These are phyloP conservation scores for Crithidia fasciculata DNA, from an alignment of 208 protist species.

Conservation along the genomic window DNA sequence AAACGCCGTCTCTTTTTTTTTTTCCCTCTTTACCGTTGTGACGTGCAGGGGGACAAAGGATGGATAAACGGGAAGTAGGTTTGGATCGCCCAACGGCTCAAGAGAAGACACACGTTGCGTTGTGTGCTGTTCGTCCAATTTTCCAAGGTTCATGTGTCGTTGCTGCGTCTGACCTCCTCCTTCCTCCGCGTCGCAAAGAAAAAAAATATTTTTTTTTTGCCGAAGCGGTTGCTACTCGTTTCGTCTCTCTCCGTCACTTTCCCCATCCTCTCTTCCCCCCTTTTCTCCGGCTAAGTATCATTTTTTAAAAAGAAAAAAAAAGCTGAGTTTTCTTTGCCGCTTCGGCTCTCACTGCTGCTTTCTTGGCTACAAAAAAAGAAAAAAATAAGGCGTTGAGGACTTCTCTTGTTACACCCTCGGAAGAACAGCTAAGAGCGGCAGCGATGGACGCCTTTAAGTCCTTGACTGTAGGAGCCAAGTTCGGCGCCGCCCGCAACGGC, in stretches of 20 bases:
- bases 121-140: too few species aligned
- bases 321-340: neutral
- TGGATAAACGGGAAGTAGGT: too few species aligned
- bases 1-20: too few species aligned
- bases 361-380: too few species aligned
- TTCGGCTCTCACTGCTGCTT: neutral
- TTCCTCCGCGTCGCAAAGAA: neutral
- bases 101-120: too few species aligned
- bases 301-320: neutral
- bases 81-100: too few species aligned
- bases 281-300: slow-evolving; percentile 13
- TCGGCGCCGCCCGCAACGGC: slow-evolving; percentile 55
- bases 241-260: neutral
- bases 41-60: too few species aligned
- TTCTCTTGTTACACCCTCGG: neutral
- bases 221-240: too few species aligned
- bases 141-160: too few species aligned
- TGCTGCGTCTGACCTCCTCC: neutral
- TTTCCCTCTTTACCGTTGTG: too few species aligned
- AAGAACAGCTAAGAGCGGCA: neutral
- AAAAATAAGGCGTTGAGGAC: too few species aligned
- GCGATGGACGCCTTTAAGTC: slow-evolving; percentile 72
- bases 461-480: slow-evolving; percentile 67
- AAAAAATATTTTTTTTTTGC: neutral
- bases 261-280: neutral